Conservation (phyloP, 257 asterid species). For the Linderniella brevidens region DNA sequence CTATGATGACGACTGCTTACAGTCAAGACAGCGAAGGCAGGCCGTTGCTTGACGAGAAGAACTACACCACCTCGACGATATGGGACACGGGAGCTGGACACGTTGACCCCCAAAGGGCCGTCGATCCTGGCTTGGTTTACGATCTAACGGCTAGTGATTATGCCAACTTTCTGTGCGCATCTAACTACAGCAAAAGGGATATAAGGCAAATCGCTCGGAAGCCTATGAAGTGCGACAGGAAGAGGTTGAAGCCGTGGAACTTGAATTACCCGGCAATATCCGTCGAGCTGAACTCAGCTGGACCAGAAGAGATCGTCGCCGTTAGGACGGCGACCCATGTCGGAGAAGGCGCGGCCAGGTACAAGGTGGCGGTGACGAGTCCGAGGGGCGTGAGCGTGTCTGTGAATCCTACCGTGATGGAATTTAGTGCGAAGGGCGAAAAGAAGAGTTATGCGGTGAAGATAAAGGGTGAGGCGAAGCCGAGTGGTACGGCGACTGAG, state of each 20-base stretch:
- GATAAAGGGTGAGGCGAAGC: slow-evolving; percentile 29
- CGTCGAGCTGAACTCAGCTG: slow-evolving; percentile 24
- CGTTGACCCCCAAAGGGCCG: slow-evolving; percentile 55
- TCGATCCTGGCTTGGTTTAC: slow-evolving; percentile 68
- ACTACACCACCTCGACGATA: slow-evolving; percentile 24
- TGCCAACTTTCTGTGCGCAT: slow-evolving; percentile 51
- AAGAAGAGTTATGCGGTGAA: slow-evolving; percentile 28
- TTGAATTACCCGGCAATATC: slow-evolving; percentile 65
- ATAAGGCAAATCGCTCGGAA: slow-evolving; percentile 28
- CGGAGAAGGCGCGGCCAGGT: slow-evolving; percentile 20
- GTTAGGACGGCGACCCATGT: slow-evolving; percentile 46
- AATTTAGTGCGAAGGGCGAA: slow-evolving; percentile 27
- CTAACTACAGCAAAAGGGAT: slow-evolving; percentile 26
- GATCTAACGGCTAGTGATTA: slow-evolving; percentile 36
- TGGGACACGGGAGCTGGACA: slow-evolving; percentile 81
- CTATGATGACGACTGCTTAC: slow-evolving; percentile 80
- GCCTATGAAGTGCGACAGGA: slow-evolving; percentile 17
- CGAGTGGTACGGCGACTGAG: slow-evolving; percentile 27
- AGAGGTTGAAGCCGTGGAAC: slow-evolving; percentile 42
- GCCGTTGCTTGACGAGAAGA: slow-evolving; percentile 40
- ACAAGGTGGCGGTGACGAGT: slow-evolving; percentile 16
- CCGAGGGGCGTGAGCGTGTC: slow-evolving; percentile 26
- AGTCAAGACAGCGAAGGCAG: slow-evolving; percentile 27
- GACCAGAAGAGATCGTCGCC: slow-evolving; percentile 5
- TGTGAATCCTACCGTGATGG: slow-evolving; percentile 34